A percentile compares a stretch with the other conserved stretches of the same genome.
Conservation (phyloP, 2,329 filamentous ascomycete species). For the Fusarium subtropicale region DNA sequence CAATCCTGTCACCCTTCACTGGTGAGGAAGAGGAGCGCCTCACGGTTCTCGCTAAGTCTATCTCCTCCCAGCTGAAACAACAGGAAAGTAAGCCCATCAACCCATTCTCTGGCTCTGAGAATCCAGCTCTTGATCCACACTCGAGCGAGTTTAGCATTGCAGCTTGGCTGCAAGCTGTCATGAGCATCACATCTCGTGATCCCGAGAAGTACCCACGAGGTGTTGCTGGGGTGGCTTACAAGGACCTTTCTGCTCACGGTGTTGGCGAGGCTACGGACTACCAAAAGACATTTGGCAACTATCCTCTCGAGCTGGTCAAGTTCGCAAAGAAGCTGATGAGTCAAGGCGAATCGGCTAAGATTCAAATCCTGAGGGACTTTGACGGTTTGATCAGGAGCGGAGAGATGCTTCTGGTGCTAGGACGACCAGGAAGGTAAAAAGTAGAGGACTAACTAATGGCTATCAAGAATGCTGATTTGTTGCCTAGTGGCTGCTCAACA, state of each 20-base stretch:
- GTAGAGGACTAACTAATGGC: neutral
- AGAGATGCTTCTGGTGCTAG: constrained; percentile 79
- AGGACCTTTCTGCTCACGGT: neutral
- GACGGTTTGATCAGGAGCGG: constrained; percentile 74
- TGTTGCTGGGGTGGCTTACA: neutral
- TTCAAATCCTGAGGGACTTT: constrained; percentile 68
- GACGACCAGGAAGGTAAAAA: constrained; percentile 65
- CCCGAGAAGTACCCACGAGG: neutral
- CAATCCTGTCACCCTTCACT: neutral
- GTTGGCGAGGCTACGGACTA: neutral
- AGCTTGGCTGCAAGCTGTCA: neutral
- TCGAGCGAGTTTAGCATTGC: neutral
- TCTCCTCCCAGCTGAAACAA: neutral
- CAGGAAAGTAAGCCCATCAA: neutral
- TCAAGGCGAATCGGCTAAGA: neutral
- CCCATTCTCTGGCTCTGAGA: rapidly evolving
- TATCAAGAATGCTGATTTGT: neutral
- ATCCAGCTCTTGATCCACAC: neutral
- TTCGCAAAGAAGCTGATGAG: neutral
- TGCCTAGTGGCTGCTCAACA: constrained; percentile 75
- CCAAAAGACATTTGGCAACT: constrained; percentile 1
- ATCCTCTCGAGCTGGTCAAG: neutral
- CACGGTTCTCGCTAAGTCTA: neutral
- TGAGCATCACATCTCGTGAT: neutral
- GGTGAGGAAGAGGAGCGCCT: neutral